Conservation (phyloP, 495 filamentous ascomycete genomes). For the Glutinoglossum americanum region DNA sequence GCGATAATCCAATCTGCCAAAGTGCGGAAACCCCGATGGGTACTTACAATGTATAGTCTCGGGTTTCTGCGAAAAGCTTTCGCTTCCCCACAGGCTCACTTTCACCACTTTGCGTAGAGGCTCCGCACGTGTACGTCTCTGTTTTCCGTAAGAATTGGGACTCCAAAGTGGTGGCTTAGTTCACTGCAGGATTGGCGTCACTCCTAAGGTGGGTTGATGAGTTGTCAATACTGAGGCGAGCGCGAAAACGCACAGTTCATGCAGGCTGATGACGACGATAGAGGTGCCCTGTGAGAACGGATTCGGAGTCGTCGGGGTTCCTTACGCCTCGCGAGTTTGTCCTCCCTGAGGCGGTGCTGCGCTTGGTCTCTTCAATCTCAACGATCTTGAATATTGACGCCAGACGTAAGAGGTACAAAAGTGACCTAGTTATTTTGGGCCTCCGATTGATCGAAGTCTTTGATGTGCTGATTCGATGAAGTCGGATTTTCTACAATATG, state of each 20-base stretch:
- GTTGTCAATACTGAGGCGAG: constrained; percentile 2
- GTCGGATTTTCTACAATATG: constrained; percentile 5
- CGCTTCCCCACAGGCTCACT: neutral
- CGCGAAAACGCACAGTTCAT: constrained; percentile 2
- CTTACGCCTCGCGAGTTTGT: neutral
- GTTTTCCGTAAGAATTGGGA: constrained; percentile 1
- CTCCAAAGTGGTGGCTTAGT: neutral
- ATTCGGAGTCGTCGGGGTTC: neutral
- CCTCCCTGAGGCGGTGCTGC: neutral
- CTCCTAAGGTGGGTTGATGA: neutral
- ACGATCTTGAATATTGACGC: neutral
- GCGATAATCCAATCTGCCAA: neutral
- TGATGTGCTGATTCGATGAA: neutral
- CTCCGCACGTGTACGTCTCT: neutral
- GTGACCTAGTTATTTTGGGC: neutral
- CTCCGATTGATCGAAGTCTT: neutral
- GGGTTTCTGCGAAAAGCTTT: neutral
- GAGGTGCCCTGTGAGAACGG: neutral
- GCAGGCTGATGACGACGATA: constrained; percentile 1
- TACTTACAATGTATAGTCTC: constrained; percentile 1
- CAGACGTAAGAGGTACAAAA: neutral
- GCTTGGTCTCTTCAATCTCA: neutral
- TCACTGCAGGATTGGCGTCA: constrained; percentile 1
- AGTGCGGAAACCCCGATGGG: neutral
- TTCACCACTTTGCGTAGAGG: neutral